These are phyloP conservation scores for Prunus dulcis DNA, from an alignment of 306 rosid genomes.

Conservation along the genomic window DNA sequence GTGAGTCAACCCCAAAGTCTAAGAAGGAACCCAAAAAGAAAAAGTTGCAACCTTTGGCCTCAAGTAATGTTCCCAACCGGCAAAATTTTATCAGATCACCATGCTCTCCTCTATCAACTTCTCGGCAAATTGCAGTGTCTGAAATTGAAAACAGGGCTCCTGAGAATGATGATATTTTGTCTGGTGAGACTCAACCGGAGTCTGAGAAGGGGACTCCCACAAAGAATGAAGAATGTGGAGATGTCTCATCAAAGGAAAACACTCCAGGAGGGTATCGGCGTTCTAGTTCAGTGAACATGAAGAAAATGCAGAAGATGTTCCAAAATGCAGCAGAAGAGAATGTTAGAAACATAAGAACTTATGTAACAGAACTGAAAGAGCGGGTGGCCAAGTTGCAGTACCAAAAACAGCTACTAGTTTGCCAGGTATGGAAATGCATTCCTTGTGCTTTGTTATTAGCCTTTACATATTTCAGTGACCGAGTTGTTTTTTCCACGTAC, in stretches of 20 bases:
- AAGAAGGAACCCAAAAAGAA: constrained; percentile 74
- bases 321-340: constrained; percentile 99
- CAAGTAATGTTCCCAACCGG: constrained; percentile 61
- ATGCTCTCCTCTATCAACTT: constrained; percentile 83
- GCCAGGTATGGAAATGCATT: constrained; percentile 64
- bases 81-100: constrained; percentile 78
- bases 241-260: constrained; percentile 78
- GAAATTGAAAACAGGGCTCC: constrained; percentile 83
- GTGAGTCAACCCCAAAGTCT: constrained; percentile 61
- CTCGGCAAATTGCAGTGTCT: constrained; percentile 63
- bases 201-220: constrained; percentile 86
- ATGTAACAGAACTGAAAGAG: constrained; percentile 97
- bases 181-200: constrained; percentile 50
- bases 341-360: constrained; percentile 93
- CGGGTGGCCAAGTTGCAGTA: constrained; percentile 97
- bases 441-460: not conserved
- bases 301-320: constrained; percentile 99
- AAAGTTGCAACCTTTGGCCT: constrained; percentile 74
- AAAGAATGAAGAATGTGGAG: constrained; percentile 89
- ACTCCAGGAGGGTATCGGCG: constrained; percentile 70
- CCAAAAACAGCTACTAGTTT: constrained; percentile 96
- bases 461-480: no score
- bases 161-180: constrained; percentile 51
- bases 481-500: not conserved
- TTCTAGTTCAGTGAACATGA: constrained; percentile 95